Conservation (phyloP, 495 filamentous ascomycete species). For the Schizothecium vesticola region DNA sequence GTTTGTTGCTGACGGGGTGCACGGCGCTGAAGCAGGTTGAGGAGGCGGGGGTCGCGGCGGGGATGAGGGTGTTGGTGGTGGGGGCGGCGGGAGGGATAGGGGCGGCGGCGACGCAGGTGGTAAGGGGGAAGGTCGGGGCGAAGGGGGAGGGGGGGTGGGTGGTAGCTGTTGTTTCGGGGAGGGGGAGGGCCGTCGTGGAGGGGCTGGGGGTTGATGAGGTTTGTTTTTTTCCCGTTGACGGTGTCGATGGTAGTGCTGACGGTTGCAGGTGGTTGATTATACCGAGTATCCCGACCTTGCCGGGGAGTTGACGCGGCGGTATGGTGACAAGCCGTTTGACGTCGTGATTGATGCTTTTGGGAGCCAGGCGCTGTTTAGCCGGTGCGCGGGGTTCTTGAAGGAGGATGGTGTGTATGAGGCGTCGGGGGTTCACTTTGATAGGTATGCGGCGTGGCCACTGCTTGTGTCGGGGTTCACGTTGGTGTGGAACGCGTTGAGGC, state of each 20-base stretch:
- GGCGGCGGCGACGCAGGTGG: constrained; percentile 35
- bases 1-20: constrained; percentile 29
- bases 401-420: constrained; percentile 30
- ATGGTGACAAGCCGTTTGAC: constrained; percentile 24
- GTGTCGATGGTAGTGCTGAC: background rate
- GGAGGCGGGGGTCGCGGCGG: constrained; percentile 17
- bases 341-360: constrained; percentile 32
- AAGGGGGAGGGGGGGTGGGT: constrained; percentile 20
- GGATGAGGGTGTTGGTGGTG: constrained; percentile 33
- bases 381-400: constrained; percentile 27
- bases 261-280: constrained; percentile 26
- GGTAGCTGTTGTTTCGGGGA: constrained; percentile 36
- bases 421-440: constrained; percentile 21
- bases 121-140: constrained; percentile 23
- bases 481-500: constrained; percentile 28
- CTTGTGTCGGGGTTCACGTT: constrained; percentile 22
- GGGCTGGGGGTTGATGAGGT: constrained; percentile 33
- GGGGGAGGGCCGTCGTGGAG: constrained; percentile 27
- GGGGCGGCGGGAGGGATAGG: constrained; percentile 41
- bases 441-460: constrained; percentile 20
- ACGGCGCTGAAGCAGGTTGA: constrained; percentile 30
- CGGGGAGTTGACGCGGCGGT: constrained; percentile 18
- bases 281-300: constrained; percentile 17
- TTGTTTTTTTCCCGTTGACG: background rate
- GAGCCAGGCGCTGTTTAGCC: constrained; percentile 27